Base-by-base conservation (phyloP, 2,329 filamentous ascomycete species). In the Huntiella abstrusa region DNA sequence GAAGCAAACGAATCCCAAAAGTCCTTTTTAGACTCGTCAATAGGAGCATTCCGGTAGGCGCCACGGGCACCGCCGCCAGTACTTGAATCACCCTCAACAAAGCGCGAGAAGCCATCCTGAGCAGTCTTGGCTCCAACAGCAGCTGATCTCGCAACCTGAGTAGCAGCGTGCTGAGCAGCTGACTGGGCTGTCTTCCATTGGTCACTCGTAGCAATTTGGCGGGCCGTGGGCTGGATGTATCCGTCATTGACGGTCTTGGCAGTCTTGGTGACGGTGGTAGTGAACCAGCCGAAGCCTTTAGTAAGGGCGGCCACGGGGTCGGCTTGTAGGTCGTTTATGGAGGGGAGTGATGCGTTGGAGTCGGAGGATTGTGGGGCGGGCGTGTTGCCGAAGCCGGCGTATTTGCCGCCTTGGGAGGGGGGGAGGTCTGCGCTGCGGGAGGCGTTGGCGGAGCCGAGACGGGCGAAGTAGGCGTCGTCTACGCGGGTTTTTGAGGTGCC, bases 231-330 rank as follows among this genome's bases (percentile, higher is more conserved):
- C 63, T 93, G 86, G 46, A 98, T 84, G 64, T 85, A 95, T 33
- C 80, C 76, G 54, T 91, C 81, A 59, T 95, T 93, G 17, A 95
- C 80, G 12, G 76, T 83, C 68, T 93, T 92, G 34, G 87, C 91
- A 53, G 83, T 83, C 69, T 91, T 94, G 19, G 77, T 78, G 37
- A 96, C 85, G 10, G 84, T 86, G 33, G 76, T 81, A 13, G 85
- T 75, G 57, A 96, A 85, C 86, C 91, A 96, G 6, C 88, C 88
- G 56, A 96, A 92, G 0, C 88, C 83, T 63, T 93, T 95, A 22
- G 78, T 85, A 54, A 98, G 62, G 12, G 88, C 86, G 1, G 75
- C 87, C 52, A 96, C 69, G 0, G 91, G 87, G 59, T 98, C 91
- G 58, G 79, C 83, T 61, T 94, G 85, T 57, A 96, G 75, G 46